These are phyloP conservation scores for Wilcoxina mikolae DNA, from an alignment of 495 filamentous ascomycete genomes.

Conservation along the genomic window DNA sequence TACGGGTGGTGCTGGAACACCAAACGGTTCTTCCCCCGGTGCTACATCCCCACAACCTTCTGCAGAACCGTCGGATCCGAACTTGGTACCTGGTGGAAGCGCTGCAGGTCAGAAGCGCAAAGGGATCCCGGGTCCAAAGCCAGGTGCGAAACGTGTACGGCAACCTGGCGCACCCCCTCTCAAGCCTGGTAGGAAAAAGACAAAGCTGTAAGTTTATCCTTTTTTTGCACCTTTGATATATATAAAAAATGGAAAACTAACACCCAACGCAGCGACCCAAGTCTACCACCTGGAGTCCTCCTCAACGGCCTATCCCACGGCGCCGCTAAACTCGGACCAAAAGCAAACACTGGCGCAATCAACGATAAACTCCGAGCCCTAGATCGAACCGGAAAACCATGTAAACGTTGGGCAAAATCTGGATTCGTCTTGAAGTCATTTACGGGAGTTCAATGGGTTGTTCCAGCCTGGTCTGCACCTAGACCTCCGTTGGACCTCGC, in stretches of 20 bases:
- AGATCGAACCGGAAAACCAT: slow-evolving; percentile 76
- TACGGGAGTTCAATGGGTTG: slow-evolving; percentile 73
- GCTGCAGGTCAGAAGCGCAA: slow-evolving; percentile 32
- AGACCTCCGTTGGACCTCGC: neutral
- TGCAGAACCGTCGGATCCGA: slow-evolving; percentile 18
- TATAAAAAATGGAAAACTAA: too few species aligned
- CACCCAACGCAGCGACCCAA: slow-evolving; percentile 16
- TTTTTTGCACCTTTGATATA: slow-evolving; percentile 13
- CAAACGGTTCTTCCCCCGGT: neutral
- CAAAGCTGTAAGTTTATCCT: slow-evolving; percentile 59
- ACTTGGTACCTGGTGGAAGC: too few species aligned
- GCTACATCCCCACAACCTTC: slow-evolving; percentile 34
- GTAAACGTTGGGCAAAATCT: slow-evolving; percentile 77
- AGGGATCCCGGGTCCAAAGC: slow-evolving; percentile 45
- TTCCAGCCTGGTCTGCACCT: slow-evolving; percentile 71
- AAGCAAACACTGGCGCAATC: slow-evolving; percentile 95
- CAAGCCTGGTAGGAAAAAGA: slow-evolving; percentile 89
- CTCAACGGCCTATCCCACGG: slow-evolving; percentile 11
- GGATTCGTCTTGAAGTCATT: slow-evolving; percentile 78
- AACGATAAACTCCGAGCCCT: slow-evolving; percentile 90
- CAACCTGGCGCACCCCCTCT: slow-evolving; percentile 38
- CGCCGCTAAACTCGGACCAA: slow-evolving; percentile 70
- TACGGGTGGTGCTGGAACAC: neutral
- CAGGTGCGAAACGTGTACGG: slow-evolving; percentile 46
- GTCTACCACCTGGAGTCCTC: slow-evolving; percentile 15